A percentile compares a stretch with the other conserved stretches of the same genome.
Conservation (phyloP, 202 grass and related monocot genomes). For the Eragrostis tef region DNA sequence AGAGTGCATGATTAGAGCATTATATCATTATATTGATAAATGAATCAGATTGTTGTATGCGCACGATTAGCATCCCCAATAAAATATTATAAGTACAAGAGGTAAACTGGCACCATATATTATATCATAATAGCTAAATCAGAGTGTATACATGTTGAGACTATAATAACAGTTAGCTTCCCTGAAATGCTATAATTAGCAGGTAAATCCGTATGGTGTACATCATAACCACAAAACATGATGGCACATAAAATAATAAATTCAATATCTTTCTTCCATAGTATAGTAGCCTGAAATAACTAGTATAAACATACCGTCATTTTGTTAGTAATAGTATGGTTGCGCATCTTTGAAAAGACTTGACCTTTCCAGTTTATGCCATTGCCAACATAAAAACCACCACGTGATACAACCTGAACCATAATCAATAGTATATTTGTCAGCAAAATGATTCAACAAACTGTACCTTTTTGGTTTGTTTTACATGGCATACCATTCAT, state of each 20-base stretch:
- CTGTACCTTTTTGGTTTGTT: background rate
- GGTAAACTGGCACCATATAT: background rate
- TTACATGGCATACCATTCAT: background rate
- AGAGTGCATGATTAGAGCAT: background rate
- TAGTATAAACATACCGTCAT: constrained; percentile 62
- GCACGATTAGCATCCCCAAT: too few relatives aligned
- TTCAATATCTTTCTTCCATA: background rate
- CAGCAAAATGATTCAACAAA: background rate
- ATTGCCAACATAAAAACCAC: constrained; percentile 80
- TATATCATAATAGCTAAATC: background rate
- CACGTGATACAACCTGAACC: constrained; percentile 73
- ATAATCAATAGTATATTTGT: constrained; percentile 8
- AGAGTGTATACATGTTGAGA: too few relatives aligned
- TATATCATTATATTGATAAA: constrained; percentile 11
- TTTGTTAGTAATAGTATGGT: constrained; percentile 78
- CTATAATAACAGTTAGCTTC: too few relatives aligned
- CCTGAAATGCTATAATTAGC: background rate
- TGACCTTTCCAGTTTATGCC: constrained; percentile 93
- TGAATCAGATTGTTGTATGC: background rate
- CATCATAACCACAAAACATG: background rate
- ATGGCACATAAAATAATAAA: constrained; percentile 6
- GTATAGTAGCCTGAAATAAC: background rate
- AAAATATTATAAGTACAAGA: background rate
- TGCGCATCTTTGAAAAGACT: constrained; percentile 89
- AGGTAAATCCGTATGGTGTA: background rate